These are phyloP conservation scores for Jackrogersella minutella DNA, from an alignment of 495 filamentous ascomycete species.

Conservation along the genomic window DNA sequence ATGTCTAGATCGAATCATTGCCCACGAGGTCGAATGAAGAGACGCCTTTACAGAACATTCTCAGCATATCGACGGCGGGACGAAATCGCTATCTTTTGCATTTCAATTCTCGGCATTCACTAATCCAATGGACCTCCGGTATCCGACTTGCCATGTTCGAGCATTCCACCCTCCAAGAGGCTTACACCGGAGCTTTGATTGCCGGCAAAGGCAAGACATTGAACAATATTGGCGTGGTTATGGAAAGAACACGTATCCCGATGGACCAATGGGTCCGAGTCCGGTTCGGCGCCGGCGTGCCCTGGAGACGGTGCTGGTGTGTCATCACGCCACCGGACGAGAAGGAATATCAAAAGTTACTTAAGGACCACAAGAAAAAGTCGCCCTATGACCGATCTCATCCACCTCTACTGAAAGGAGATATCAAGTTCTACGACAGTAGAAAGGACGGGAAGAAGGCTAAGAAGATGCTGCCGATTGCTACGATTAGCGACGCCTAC, in stretches of 20 bases:
- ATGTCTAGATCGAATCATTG: slow-evolving; percentile 81
- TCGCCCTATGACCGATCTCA: slow-evolving; percentile 79
- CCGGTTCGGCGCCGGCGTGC: slow-evolving; percentile 93
- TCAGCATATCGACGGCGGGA: slow-evolving; percentile 93
- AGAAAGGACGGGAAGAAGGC: slow-evolving; percentile 75
- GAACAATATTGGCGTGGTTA: slow-evolving; percentile 86
- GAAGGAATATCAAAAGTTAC: slow-evolving; percentile 84
- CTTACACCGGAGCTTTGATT: slow-evolving; percentile 94
- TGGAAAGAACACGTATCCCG: slow-evolving; percentile 77
- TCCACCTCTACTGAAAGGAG: slow-evolving; percentile 73
- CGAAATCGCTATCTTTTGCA: slow-evolving; percentile 95
- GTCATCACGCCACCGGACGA: slow-evolving; percentile 91
- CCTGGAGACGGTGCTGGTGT: slow-evolving; percentile 96
- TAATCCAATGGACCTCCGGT: slow-evolving; percentile 95
- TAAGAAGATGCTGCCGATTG: slow-evolving; percentile 90
- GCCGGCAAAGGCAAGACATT: slow-evolving; percentile 90
- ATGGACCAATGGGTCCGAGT: slow-evolving; percentile 96
- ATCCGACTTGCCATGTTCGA: slow-evolving; percentile 96
- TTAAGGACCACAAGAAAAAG: slow-evolving; percentile 85
- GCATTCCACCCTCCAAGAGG: slow-evolving; percentile 90
- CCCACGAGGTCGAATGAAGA: slow-evolving; percentile 79
- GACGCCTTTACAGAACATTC: slow-evolving; percentile 86
- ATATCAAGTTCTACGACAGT: slow-evolving; percentile 93
- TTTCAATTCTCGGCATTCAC: slow-evolving; percentile 92
- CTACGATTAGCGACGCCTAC: slow-evolving; percentile 88